These are phyloP conservation scores for Oryza australiensis DNA, from an alignment of 176 grass and related monocot species.

Conservation along the genomic window DNA sequence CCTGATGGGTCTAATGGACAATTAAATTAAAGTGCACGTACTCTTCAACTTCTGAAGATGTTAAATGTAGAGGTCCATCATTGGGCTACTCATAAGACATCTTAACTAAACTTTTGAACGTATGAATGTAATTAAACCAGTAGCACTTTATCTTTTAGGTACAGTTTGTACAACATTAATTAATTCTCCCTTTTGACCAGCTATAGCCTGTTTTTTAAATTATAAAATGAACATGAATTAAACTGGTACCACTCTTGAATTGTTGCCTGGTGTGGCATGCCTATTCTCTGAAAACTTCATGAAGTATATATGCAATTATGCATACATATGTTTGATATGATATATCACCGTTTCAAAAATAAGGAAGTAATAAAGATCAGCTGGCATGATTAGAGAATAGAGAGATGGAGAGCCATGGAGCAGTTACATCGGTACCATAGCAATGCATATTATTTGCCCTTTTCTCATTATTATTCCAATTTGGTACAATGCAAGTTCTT, in stretches of 20 bases:
- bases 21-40: not conserved
- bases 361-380: not conserved
- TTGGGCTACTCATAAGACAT: slow-evolving; percentile 5
- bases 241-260: not conserved
- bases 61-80: not conserved
- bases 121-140: not conserved
- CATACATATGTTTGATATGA: not conserved
- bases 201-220: not conserved
- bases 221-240: not conserved
- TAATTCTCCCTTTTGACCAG: slow-evolving; percentile 28
- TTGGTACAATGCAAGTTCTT: slow-evolving; percentile 12
- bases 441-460: not conserved
- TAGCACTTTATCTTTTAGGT: slow-evolving; percentile 54
- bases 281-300: not conserved
- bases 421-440: not conserved
- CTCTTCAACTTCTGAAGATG: not conserved
- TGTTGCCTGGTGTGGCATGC: not conserved
- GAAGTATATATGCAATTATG: not conserved
- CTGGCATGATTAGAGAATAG: not conserved
- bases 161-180: slow-evolving; percentile 34
- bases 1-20: not conserved
- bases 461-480: not conserved
- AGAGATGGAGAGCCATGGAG: not conserved
- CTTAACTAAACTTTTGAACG: slow-evolving; percentile 30
- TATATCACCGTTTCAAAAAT: not conserved